phyloP scores from a whole-genome alignment of 352 stramenopile species.

The Phytopythium vexans region DNA sequence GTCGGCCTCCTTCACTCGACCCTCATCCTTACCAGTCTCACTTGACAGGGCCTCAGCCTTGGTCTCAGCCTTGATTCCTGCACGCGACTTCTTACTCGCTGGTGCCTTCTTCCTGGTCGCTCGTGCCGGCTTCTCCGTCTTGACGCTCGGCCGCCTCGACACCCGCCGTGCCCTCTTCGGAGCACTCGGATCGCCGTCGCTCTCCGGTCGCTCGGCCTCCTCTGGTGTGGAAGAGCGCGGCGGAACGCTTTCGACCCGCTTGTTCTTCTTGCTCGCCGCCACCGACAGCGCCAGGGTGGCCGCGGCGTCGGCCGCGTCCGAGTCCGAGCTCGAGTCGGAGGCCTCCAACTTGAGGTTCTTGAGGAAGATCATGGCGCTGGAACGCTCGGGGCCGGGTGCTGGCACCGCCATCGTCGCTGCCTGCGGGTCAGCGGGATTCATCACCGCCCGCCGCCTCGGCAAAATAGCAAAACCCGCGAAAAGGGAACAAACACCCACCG shows the following conservation, averaged over 20 bases:
- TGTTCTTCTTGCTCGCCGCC: neutral
- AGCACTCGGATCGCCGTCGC: too few relatives aligned
- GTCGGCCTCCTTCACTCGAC: neutral
- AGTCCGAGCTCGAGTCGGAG: neutral
- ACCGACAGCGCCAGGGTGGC: neutral
- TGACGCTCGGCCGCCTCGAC: neutral
- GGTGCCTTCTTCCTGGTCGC: neutral
- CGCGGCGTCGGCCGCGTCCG: neutral
- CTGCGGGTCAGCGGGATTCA: neutral
- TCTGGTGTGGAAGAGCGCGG: too few relatives aligned
- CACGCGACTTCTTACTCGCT: neutral
- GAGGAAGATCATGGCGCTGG: conserved; percentile 1
- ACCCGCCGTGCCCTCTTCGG: neutral
- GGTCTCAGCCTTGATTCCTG: neutral
- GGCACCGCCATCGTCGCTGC: neutral
- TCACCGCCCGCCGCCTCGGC: too few relatives aligned
- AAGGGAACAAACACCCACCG: too few relatives aligned
- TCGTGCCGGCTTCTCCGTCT: neutral
- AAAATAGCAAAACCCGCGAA: too few relatives aligned
- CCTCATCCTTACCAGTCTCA: neutral
- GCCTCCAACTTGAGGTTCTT: neutral
- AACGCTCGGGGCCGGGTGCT: too few relatives aligned
- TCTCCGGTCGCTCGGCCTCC: too few relatives aligned
- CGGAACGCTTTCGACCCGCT: neutral
- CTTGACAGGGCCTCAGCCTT: neutral